Evolutionary conservation across 306 rosid species (phyloP).

Genomic region (Abrus pulchellus): DNA sequence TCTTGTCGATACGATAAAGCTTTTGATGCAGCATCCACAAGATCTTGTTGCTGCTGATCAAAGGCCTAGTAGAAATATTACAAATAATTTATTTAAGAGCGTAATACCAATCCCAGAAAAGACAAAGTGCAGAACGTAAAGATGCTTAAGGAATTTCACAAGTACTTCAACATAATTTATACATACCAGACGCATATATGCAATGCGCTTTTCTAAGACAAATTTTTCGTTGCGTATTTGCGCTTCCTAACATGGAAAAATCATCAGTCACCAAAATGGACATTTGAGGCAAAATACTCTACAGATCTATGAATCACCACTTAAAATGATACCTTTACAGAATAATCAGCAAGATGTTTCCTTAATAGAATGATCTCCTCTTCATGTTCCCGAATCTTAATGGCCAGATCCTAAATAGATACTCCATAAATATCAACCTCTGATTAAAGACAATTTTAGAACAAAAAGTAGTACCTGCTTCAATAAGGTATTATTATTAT

Average conservation of each 20-base stretch:
- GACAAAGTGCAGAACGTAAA: background rate
- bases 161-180: background rate
- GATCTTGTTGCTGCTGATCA: constrained; percentile 76
- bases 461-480: constrained; percentile 70
- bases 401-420: constrained; percentile 66
- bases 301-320: constrained; percentile 5
- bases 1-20: constrained; percentile 84
- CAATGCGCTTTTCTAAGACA: constrained; percentile 90
- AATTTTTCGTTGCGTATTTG: constrained; percentile 85
- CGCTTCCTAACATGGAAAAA: constrained; percentile 68
- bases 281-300: constrained; percentile 19
- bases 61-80: constrained; percentile 59
- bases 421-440: constrained; percentile 42
- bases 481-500: constrained; percentile 68
- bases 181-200: constrained; percentile 95
- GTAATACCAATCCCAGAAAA: constrained; percentile 41
- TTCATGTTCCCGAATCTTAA: constrained; percentile 79
- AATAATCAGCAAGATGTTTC: constrained; percentile 86
- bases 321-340: constrained; percentile 70
- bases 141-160: constrained; percentile 39
- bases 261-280: constrained; percentile 40
- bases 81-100: constrained; percentile 14
- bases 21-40: constrained; percentile 74
- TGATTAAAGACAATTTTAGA: constrained; percentile 38
- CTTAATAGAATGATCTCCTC: constrained; percentile 85